Conservation (phyloP, 1,284 basidiomycete genomes). For the Microbotryum saponariae region DNA sequence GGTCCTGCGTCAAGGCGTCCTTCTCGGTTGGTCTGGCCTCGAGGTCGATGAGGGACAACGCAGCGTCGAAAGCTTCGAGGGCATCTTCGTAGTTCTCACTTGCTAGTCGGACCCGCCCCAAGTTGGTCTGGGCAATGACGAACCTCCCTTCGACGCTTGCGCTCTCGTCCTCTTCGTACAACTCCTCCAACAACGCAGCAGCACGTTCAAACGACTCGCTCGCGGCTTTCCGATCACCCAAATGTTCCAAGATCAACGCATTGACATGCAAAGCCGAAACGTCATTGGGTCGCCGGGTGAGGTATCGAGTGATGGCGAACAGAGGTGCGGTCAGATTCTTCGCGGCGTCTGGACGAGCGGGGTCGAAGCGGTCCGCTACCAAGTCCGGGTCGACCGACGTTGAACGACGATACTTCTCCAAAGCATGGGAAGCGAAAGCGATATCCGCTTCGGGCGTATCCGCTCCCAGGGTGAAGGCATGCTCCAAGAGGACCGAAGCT, state of each 20-base stretch:
- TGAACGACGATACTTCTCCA: conserved; percentile 45
- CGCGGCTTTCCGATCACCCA: conserved; percentile 64
- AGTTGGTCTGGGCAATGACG: conserved; percentile 70
- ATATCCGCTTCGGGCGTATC: conserved; percentile 72
- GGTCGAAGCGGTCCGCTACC: conserved; percentile 45
- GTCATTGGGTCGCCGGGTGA: conserved; percentile 59
- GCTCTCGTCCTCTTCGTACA: conserved; percentile 82
- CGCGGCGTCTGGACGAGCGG: conserved; percentile 6
- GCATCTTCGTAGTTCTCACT: conserved; percentile 55
- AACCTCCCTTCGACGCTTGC: conserved; percentile 66
- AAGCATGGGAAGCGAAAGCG: conserved; percentile 61
- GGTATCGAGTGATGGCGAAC: conserved; percentile 73
- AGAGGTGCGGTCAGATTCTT: conserved; percentile 47
- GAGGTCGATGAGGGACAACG: conserved; percentile 56
- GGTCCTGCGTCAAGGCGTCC: conserved; percentile 4
- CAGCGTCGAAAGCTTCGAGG: conserved; percentile 63
- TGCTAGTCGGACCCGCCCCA: conserved; percentile 68
- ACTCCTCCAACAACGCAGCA: conserved; percentile 66
- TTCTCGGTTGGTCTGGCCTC: background rate
- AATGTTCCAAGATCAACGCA: conserved; percentile 73
- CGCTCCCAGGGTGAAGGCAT: conserved; percentile 55
- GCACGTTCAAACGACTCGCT: conserved; percentile 56
- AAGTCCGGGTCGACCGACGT: conserved; percentile 41
- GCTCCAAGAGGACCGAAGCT: conserved; percentile 66
- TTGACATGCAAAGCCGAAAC: conserved; percentile 74